phyloP scores from a whole-genome alignment of 306 rosid species.

The Begonia fuchsioides region DNA sequence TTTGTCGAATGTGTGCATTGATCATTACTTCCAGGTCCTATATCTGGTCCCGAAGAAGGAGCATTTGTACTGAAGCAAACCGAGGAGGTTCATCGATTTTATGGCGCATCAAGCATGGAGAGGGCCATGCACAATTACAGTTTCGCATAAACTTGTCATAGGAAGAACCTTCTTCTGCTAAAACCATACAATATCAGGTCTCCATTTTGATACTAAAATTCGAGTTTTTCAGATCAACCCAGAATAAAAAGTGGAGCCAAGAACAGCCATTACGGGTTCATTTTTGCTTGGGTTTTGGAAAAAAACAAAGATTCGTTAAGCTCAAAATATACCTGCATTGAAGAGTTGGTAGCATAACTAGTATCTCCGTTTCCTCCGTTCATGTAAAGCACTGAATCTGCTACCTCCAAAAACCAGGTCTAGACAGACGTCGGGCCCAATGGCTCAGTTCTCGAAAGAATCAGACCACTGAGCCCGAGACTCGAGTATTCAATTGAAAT shows the following conservation, averaged over 20 bases:
- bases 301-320: too few species aligned
- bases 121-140: too few species aligned
- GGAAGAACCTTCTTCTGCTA: slow-evolving; percentile 26
- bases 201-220: background rate
- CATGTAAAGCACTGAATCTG: slow-evolving; percentile 5
- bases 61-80: slow-evolving; percentile 72
- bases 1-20: too few species aligned
- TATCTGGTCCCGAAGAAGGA: slow-evolving; percentile 78
- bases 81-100: slow-evolving; percentile 80
- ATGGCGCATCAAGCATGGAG: slow-evolving; percentile 93
- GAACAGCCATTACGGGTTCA: too few species aligned
- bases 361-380: slow-evolving; percentile 13
- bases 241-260: too few species aligned
- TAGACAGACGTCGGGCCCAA: too few species aligned
- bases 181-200: background rate
- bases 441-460: too few species aligned
- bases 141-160: too few species aligned
- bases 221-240: background rate
- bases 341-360: slow-evolving; percentile 14
- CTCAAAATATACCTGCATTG: background rate
- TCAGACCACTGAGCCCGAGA: too few species aligned
- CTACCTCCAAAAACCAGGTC: too few species aligned
- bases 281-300: too few species aligned
- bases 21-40: slow-evolving; percentile 52
- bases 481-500: too few species aligned